A percentile compares a stretch with the other conserved stretches of the same genome.
phyloP scores from a whole-genome alignment of 129 eudicot genomes.

The Helianthus tuberosus region DNA sequence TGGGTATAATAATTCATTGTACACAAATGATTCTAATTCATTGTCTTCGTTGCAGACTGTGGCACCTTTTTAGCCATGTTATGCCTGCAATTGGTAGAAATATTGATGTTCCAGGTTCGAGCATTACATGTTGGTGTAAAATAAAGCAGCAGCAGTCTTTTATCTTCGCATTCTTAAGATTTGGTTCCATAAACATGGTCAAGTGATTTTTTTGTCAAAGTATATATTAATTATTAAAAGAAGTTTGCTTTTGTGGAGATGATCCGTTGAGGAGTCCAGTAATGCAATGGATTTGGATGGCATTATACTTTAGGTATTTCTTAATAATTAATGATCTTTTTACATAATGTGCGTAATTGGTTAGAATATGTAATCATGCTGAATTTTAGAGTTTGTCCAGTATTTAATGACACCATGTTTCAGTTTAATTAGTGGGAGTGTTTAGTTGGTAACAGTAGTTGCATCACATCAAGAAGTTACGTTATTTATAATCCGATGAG shows the following conservation, averaged over 20 bases:
- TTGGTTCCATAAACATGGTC: not conserved
- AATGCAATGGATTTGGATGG: slow-evolving; percentile 98
- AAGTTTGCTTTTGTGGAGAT: slow-evolving; percentile 99
- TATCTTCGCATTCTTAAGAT: not conserved
- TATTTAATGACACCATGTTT: too few species aligned
- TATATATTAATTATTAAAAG: slow-evolving; percentile 92
- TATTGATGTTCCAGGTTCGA: slow-evolving; percentile 95
- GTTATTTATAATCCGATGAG: too few species aligned
- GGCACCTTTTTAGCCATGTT: slow-evolving; percentile 89
- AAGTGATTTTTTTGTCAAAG: slow-evolving; percentile 81
- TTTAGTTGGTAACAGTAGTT: too few species aligned
- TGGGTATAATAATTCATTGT: not conserved
- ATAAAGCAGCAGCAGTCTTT: not conserved
- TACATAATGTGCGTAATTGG: not conserved
- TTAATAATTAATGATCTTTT: not conserved
- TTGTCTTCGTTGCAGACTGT: slow-evolving; percentile 66
- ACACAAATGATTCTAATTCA: not conserved
- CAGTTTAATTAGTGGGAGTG: too few species aligned
- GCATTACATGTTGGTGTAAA: not conserved
- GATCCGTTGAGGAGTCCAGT: slow-evolving; percentile 99
- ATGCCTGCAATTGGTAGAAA: slow-evolving; percentile 98
- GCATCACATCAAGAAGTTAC: too few species aligned
- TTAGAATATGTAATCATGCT: too few species aligned
- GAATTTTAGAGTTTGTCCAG: too few species aligned
- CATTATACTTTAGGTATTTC: slow-evolving; percentile 75